Base-by-base conservation (phyloP, 768 basidiomycete genomes). In the Myochromella boudieri region DNA sequence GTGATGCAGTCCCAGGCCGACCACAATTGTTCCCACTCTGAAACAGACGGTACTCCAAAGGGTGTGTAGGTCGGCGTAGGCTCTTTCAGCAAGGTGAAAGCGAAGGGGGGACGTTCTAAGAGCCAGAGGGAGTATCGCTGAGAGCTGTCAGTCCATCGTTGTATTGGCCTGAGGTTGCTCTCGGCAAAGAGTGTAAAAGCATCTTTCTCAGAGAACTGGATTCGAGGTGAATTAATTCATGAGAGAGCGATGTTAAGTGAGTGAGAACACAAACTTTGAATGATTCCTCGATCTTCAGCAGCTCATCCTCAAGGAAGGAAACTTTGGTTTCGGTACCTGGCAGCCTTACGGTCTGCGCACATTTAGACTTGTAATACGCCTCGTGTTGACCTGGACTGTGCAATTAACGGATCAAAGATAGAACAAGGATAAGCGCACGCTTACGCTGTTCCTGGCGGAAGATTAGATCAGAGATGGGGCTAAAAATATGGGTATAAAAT, bases 1-100 rank as follows among this genome's bases (percentile, higher is more conserved):
- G 89, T 91, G 38, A 95, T 71, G 37, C 75, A 81, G 62, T 97
- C 93, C 95, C 95, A 99, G 2, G 80, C 77, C 1, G 81, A 77
- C 95, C 95, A 98, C 42, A 95, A 66, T 29, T 76, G 71, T 40
- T 80, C 66, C 92, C 95, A 99, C 39, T 98, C 92, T 33, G 73
- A 68, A 21, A 85, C 58, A 6, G 76, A 77, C 0, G 97, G 95
- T 15, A 91, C 60, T 21, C 82, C 80, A 55, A 87, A 88, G 0
- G 80, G 78, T 5, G 71, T 67, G 3, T 59, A 62, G 1, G 63
- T 65, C 51, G 52, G 53, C 7, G 59, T 48, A 4, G 78, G 74
- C 1, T 75, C 66, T 6, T 68, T 62, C 0, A 87, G 65, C 1
- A 82, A 68, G 26, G 85, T 84, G 71, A 97, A 95, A 25, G 66